Base-by-base conservation (phyloP, 495 filamentous ascomycete species). In the Aspergillus campestris region DNA sequence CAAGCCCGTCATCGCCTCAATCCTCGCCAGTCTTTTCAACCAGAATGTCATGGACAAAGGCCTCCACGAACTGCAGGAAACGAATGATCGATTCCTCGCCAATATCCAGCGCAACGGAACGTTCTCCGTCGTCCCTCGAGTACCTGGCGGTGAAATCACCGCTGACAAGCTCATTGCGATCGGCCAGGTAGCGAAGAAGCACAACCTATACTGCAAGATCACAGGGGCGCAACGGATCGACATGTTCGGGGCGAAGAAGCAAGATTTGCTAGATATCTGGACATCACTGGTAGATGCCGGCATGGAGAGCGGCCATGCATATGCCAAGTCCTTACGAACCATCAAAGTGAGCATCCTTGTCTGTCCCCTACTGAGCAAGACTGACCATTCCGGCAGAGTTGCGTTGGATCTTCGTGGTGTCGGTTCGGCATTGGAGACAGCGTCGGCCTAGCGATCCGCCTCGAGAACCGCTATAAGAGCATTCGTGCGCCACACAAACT, bases 31-130 rank as follows among this genome's bases (percentile, higher is more conserved):
- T 44, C 69, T 94, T 2, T 95, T 81, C 75, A 97, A 97, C 57
- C 77, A 80, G 38, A 86, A 95, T 53, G 72, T 97, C 45, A 86
- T 95, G 79, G 81, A 84, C 58, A 73, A 76, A 45, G 71, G 79
- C 0, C 64, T 80, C 24, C 83, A 89, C 56, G 88, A 89, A 12
- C 71, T 95, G 2, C 91, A 95, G 63, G 91, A 97, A 42, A 97
- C 91, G 15, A 95, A 97, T 56, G 91, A 97, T 62, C 73, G 80
- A 34, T 97, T 86, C 61, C 72, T 97, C n/a, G 91, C 81, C 10
- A 97, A 97, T 48, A 94, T 95, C 47, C 90, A 97, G 62, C 75
- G 91, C 34, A 91, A 95, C 67, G 91, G 91, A 28, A 95, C 90
- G 2, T 97, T 87, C 62, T 88, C 83, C 1, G 90, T 97, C 15